Percentiles rank a stretch among this genome's conserved stretches.
Evolutionary conservation across 345 rosid species (phyloP).

Genomic region (Litchi chinensis): DNA sequence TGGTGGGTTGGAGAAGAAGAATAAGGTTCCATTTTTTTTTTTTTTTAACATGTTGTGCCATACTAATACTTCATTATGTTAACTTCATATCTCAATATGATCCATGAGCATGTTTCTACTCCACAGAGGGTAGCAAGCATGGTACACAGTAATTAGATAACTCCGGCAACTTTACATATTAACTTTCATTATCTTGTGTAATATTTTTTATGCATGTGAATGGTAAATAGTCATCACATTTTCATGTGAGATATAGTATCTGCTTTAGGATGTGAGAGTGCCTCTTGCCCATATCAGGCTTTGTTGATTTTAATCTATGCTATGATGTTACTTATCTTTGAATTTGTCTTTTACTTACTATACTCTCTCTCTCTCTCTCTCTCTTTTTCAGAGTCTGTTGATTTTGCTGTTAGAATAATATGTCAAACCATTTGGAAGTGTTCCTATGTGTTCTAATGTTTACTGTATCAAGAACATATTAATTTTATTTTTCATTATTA

Average conservation of each 20-base stretch:
- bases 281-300: not conserved
- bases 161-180: not conserved
- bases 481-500: too few species aligned
- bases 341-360: not conserved
- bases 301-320: not conserved
- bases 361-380: too few species aligned
- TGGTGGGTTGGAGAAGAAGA: constrained; percentile 64
- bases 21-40: constrained; percentile 30
- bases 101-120: not conserved
- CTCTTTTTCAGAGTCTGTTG: too few species aligned
- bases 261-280: not conserved
- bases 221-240: not conserved
- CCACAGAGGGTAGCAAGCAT: not conserved
- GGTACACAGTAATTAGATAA: not conserved
- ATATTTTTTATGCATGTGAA: not conserved
- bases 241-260: not conserved
- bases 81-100: not conserved
- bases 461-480: not conserved
- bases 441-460: not conserved
- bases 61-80: not conserved
- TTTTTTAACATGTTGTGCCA: not conserved
- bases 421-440: not conserved
- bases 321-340: not conserved
- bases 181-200: not conserved
- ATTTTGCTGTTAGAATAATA: not conserved